These are phyloP conservation scores for Ophidiomyces ophidiicola DNA, from an alignment of 2,329 filamentous ascomycete species.

Conservation along the genomic window DNA sequence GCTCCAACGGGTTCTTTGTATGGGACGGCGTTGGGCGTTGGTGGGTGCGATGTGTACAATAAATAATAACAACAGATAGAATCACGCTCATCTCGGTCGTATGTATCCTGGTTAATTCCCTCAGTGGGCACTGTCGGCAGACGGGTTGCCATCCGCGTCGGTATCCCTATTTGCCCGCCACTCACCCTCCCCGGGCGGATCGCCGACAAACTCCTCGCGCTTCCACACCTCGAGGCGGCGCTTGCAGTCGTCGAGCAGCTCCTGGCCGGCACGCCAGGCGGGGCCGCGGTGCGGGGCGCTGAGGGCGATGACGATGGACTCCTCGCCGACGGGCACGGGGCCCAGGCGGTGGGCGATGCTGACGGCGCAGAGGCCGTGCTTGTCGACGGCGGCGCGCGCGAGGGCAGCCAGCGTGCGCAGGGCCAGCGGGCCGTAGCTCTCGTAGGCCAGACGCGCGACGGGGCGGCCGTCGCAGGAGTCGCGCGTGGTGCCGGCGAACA, in stretches of 20 bases:
- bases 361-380: conserved; percentile 57
- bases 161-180: conserved; percentile 86
- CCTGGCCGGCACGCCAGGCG: conserved; percentile 79
- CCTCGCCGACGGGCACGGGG: conserved; percentile 75
- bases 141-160: conserved; percentile 33
- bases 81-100: conserved; percentile 3
- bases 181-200: conserved; percentile 48
- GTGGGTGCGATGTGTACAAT: not conserved
- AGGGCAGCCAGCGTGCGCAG: conserved; percentile 31
- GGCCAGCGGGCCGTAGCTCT: conserved; percentile 32
- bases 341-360: conserved; percentile 77
- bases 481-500: conserved; percentile 37
- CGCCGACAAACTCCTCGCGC: conserved; percentile 66
- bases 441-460: conserved; percentile 36
- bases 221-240: conserved; percentile 90
- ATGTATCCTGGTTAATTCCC: too few relatives aligned
- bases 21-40: conserved; percentile 6
- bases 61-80: not conserved
- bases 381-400: conserved; percentile 37
- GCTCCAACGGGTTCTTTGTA: not conserved
- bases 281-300: conserved; percentile 70
- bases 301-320: conserved; percentile 83
- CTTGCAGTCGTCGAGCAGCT: conserved; percentile 79
- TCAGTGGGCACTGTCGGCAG: too few relatives aligned
- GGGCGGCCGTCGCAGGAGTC: conserved; percentile 32